A percentile compares a stretch with the other conserved stretches of the same genome.
Evolutionary conservation across 1,284 basidiomycete genomes (phyloP).

Genomic region (Trichosporon faecale): DNA sequence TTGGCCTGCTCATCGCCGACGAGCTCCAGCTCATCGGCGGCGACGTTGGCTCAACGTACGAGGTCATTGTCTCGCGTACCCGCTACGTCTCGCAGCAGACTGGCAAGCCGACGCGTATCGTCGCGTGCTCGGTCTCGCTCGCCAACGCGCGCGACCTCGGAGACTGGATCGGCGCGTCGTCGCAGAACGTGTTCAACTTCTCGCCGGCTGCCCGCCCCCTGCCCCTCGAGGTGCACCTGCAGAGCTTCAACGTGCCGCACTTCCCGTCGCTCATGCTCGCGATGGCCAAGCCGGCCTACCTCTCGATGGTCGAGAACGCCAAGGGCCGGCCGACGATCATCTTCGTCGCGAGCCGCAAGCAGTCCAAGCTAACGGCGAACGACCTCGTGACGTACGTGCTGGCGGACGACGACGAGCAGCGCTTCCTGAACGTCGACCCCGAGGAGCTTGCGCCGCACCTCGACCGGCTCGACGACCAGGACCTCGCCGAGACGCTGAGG

Average conservation of each 20-base stretch:
- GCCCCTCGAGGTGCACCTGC: conserved; percentile 95
- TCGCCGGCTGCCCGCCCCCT: conserved; percentile 90
- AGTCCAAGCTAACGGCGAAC: conserved; percentile 88
- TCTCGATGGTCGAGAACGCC: conserved; percentile 87
- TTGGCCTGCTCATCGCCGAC: conserved; percentile 90
- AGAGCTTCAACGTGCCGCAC: conserved; percentile 92
- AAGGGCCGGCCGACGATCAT: conserved; percentile 81
- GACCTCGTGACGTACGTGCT: conserved; percentile 86
- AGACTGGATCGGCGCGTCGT: conserved; percentile 94
- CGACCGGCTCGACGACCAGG: conserved; percentile 74
- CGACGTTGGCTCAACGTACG: conserved; percentile 91
- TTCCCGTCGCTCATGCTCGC: conserved; percentile 98
- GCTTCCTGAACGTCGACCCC: conserved; percentile 87
- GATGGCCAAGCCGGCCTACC: conserved; percentile 98
- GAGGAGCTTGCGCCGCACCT: conserved; percentile 83
- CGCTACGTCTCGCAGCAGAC: conserved; percentile 96
- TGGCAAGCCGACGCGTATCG: conserved; percentile 81
- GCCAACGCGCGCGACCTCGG: conserved; percentile 95
- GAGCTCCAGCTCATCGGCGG: conserved; percentile 92
- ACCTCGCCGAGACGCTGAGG: conserved; percentile 75
- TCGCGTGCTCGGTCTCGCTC: conserved; percentile 89
- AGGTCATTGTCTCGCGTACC: conserved; percentile 89
- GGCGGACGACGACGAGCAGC: conserved; percentile 77
- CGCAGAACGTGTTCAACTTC: conserved; percentile 96
- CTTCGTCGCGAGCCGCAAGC: conserved; percentile 90